Conservation (phyloP, 1,284 basidiomycete species). For the Cerrena zonata region DNA sequence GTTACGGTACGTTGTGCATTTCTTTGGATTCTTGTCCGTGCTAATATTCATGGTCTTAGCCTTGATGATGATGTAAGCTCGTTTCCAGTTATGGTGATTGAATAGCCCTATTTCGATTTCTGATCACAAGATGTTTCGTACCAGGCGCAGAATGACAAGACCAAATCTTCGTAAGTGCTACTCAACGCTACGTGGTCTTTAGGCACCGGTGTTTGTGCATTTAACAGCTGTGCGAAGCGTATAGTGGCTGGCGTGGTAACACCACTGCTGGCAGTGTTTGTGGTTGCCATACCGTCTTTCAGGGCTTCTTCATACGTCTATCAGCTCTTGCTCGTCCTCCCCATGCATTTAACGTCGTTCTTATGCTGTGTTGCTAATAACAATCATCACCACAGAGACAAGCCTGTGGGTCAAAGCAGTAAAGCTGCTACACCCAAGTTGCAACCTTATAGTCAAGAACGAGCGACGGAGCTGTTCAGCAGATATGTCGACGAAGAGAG, state of each 20-base stretch:
- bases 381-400: slow-evolving; percentile 7
- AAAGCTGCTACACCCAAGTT: slow-evolving; percentile 11
- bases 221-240: background rate
- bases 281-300: background rate
- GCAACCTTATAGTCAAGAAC: slow-evolving; percentile 46
- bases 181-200: too few species aligned
- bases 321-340: background rate
- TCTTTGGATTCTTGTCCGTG: background rate
- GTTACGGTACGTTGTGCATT: too few species aligned
- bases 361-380: slow-evolving; percentile 11
- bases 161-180: background rate
- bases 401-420: background rate
- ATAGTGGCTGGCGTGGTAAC: background rate
- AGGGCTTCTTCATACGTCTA: background rate
- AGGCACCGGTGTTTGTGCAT: too few species aligned
- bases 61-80: slow-evolving; percentile 1
- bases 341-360: slow-evolving; percentile 15
- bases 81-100: too few species aligned
- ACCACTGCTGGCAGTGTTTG: background rate
- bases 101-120: too few species aligned
- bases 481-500: slow-evolving; percentile 59
- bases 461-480: slow-evolving; percentile 52
- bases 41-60: background rate
- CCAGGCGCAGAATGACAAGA: background rate
- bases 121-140: too few species aligned